A percentile compares a stretch with the other conserved stretches of the same genome.
Conservation (phyloP, 306 rosid species). For the Malus sieversii region DNA sequence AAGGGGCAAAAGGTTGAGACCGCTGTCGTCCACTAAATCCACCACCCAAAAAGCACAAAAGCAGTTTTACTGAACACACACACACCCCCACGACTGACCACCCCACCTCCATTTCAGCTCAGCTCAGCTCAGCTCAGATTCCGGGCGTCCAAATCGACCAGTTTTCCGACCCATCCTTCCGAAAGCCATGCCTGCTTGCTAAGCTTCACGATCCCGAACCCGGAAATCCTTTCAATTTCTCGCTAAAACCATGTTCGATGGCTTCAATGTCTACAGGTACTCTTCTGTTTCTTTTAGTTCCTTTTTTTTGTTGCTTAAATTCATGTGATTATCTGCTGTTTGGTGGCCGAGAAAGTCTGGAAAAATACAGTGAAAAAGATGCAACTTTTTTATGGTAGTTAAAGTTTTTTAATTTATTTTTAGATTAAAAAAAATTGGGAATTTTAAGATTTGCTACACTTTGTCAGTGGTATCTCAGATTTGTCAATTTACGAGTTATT, state of each 20-base stretch:
- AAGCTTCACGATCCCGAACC: background rate
- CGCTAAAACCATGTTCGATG: background rate
- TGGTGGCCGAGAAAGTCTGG: slow-evolving; percentile 9
- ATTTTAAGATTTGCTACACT: background rate
- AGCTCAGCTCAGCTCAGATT: slow-evolving; percentile 4
- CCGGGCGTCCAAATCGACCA: slow-evolving; percentile 7
- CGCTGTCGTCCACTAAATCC: background rate
- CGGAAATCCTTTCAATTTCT: background rate
- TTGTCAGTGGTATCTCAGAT: background rate
- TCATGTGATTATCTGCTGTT: background rate
- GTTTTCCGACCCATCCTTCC: slow-evolving; percentile 4
- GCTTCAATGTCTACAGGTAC: slow-evolving; percentile 26
- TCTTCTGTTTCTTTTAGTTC: background rate
- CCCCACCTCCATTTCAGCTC: background rate
- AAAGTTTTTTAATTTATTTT: background rate
- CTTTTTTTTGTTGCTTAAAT: background rate
- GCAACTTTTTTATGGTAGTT: background rate
- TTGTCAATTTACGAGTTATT: background rate
- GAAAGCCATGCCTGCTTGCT: background rate
- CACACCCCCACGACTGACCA: background rate
- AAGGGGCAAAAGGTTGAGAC: background rate
- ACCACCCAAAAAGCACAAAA: background rate
- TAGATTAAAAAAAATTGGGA: background rate
- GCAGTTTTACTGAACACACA: background rate
- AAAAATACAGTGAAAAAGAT: background rate